Evolutionary conservation across 306 rosid species (phyloP).

Genomic region (Citrullus amarus): DNA sequence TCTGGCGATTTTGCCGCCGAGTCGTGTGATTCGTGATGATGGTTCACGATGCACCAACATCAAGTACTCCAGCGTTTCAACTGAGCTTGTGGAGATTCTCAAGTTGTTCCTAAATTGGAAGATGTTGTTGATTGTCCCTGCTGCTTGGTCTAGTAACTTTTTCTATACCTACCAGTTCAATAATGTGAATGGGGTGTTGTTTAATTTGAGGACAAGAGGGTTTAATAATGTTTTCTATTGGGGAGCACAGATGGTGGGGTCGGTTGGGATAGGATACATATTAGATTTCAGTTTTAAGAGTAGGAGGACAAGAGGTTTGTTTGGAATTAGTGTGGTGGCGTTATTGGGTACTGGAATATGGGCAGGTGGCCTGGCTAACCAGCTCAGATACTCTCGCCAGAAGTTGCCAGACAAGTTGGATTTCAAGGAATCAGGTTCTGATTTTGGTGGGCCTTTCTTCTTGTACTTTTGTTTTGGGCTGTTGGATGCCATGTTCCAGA

Average conservation of each 20-base stretch:
- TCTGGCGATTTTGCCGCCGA: conserved; percentile 43
- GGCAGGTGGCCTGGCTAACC: conserved; percentile 79
- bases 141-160: conserved; percentile 77
- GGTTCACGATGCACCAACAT: conserved; percentile 54
- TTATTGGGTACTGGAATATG: conserved; percentile 49
- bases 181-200: conserved; percentile 51
- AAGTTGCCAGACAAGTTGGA: conserved; percentile 29
- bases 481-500: conserved; percentile 91
- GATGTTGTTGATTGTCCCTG: conserved; percentile 70
- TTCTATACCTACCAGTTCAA: conserved; percentile 83
- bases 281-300: conserved; percentile 82
- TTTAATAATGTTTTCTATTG: conserved; percentile 76
- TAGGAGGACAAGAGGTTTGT: conserved; percentile 55
- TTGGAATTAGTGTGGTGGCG: conserved; percentile 49
- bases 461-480: conserved; percentile 69
- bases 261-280: conserved; percentile 58
- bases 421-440: conserved; percentile 43
- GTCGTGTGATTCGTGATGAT: conserved; percentile 59
- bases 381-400: conserved; percentile 22
- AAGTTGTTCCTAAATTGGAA: conserved; percentile 61
- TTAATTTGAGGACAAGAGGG: conserved; percentile 82
- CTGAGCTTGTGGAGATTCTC: conserved; percentile 37
- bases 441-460: conserved; percentile 70
- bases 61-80: conserved; percentile 40
- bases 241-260: conserved; percentile 96